Evolutionary conservation across 1,139 yeast species (phyloP).

Genomic region (Geotrichum fermentans): DNA sequence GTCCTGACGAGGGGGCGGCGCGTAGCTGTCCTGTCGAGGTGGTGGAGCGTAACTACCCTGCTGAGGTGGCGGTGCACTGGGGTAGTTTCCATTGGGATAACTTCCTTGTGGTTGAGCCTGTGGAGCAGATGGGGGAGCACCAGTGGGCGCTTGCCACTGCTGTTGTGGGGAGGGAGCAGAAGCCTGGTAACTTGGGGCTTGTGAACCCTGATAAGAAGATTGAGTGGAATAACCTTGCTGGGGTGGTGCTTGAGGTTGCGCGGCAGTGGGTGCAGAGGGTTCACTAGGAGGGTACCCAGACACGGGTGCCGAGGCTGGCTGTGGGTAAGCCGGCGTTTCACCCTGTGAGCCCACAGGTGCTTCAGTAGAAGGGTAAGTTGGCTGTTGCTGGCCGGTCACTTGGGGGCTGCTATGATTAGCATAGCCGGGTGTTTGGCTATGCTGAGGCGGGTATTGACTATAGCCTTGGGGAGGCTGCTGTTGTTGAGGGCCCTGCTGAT

Average conservation of each 20-base stretch:
- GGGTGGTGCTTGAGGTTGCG: no score
- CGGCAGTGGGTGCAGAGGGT: no score
- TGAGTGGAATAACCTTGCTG: no score
- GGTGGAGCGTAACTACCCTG: no score
- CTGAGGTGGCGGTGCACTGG: not conserved
- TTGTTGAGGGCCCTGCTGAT: conserved; percentile 4
- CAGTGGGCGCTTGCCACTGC: not conserved
- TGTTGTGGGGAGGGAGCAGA: not conserved
- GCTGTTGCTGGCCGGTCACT: not conserved
- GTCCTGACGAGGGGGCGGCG: not conserved
- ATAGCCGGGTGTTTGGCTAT: not conserved
- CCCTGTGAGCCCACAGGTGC: not conserved
- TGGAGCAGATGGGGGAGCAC: no score
- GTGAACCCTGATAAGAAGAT: no score
- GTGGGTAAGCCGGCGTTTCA: not conserved
- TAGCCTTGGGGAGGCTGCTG: conserved; percentile 9
- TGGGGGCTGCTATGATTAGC: conserved; percentile 5
- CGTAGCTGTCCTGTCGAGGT: not conserved
- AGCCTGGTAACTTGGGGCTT: not conserved
- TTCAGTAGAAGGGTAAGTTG: not conserved
- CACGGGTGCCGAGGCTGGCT: not conserved
- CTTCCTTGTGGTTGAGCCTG: no score
- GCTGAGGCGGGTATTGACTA: conserved; percentile 11
- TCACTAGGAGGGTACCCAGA: not conserved
- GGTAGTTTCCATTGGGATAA: not conserved